phyloP scores from a whole-genome alignment of 2,329 filamentous ascomycete genomes.

The Xylariaceae sp. region DNA sequence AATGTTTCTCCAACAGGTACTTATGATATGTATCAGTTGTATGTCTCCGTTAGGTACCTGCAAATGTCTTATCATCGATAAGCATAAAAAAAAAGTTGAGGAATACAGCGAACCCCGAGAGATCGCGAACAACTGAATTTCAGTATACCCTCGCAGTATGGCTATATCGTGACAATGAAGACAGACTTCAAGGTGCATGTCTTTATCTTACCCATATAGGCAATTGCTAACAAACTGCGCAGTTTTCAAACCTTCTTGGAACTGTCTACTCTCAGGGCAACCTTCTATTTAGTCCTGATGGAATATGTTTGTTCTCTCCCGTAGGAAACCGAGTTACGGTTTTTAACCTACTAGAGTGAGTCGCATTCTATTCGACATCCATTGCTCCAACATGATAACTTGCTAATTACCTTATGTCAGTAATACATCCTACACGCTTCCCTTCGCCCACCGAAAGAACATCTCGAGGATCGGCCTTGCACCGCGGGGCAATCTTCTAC shows the following conservation, averaged over 20 bases:
- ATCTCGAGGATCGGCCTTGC: constrained; percentile 86
- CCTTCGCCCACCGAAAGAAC: constrained; percentile 92
- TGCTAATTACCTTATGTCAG: constrained; percentile 49
- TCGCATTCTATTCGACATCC: constrained; percentile 6
- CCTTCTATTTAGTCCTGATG: constrained; percentile 93
- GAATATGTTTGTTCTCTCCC: constrained; percentile 91
- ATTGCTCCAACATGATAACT: neutral
- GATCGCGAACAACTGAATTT: neutral
- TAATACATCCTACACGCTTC: constrained; percentile 85
- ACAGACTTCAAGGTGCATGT: constrained; percentile 88
- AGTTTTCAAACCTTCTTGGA: constrained; percentile 98
- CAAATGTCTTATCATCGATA: constrained; percentile 35
- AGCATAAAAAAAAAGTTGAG: constrained; percentile 23
- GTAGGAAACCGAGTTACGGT: constrained; percentile 95
- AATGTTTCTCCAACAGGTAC: neutral
- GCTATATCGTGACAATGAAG: constrained; percentile 73
- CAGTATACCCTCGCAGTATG: constrained; percentile 17
- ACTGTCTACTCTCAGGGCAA: constrained; percentile 99
- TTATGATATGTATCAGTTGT: too few relatives aligned
- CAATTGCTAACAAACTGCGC: constrained; percentile 17
- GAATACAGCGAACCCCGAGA: constrained; percentile 25
- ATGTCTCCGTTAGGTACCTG: too few relatives aligned
- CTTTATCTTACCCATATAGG: neutral
- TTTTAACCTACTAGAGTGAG: constrained; percentile 93
- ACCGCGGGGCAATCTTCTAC: constrained; percentile 86